These are phyloP conservation scores for Entamoeba nuttalli DNA, from an alignment of 208 protist genomes.

Conservation along the genomic window DNA sequence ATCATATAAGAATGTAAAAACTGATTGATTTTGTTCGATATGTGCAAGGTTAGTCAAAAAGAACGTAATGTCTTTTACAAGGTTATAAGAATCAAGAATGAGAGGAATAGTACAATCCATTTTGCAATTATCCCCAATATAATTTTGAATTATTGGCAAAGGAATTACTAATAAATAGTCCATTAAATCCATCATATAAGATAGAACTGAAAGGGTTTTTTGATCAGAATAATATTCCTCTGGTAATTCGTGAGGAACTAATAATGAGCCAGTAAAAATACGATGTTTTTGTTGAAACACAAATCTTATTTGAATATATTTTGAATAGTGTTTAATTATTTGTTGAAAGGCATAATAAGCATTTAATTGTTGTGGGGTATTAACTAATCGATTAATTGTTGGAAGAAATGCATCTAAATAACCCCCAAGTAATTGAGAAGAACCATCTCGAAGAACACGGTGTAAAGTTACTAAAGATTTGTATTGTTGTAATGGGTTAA, in stretches of 20 bases:
- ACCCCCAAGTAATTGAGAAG: not conserved
- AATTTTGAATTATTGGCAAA: not conserved
- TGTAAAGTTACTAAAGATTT: not conserved
- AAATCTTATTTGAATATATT: not conserved
- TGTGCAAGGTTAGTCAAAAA: not conserved
- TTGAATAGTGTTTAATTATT: not conserved
- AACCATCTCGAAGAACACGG: not conserved
- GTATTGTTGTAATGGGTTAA: not conserved
- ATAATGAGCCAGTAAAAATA: not conserved
- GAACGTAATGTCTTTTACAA: not conserved
- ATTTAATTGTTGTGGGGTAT: not conserved
- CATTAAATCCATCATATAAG: not conserved
- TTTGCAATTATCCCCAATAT: not conserved
- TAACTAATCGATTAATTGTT: not conserved
- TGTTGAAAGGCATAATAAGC: not conserved
- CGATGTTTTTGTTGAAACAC: not conserved
- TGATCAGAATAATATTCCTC: not conserved
- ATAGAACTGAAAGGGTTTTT: not conserved
- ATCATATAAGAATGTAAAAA: not conserved
- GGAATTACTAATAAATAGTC: not conserved
- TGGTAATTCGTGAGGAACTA: not conserved
- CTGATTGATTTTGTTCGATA: not conserved
- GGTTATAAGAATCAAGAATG: not conserved
- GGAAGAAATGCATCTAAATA: not conserved
- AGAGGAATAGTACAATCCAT: not conserved